Evolutionary conservation across 192 early-diverging fungal genomes (phyloP).

Genomic region (Rhizoclosmatium globosum): DNA sequence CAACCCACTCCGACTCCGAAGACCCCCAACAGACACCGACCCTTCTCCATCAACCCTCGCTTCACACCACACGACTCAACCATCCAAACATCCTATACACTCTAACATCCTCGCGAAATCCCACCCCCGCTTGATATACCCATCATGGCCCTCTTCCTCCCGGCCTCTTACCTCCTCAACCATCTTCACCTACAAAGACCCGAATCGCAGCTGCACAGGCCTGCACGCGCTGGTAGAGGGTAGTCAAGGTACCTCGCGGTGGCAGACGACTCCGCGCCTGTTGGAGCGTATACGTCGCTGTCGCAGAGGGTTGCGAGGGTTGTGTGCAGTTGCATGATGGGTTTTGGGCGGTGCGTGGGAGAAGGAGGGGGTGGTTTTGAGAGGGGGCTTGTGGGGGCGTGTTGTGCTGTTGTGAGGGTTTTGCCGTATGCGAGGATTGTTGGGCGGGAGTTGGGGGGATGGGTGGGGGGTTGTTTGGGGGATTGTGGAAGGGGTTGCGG

Average conservation of each 20-base stretch:
- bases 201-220: conserved; percentile 42
- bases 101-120: no score
- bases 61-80: no score
- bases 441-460: background rate
- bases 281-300: conserved; percentile 44
- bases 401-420: conserved; percentile 31
- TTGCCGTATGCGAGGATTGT: conserved; percentile 45
- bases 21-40: no score
- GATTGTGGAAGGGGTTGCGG: no score
- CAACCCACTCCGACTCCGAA: no score
- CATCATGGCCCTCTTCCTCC: conserved; percentile 51
- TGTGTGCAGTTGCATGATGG: conserved; percentile 43
- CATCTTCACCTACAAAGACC: conserved; percentile 29
- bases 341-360: conserved; percentile 36
- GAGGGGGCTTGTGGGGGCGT: conserved; percentile 37
- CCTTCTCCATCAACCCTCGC: no score
- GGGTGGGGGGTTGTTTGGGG: background rate
- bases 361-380: conserved; percentile 25
- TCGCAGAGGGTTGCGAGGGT: conserved; percentile 51
- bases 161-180: conserved; percentile 12
- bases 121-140: conserved; percentile 42
- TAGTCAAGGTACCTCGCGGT: conserved; percentile 51
- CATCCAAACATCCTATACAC: no score
- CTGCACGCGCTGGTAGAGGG: conserved; percentile 47
- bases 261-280: conserved; percentile 32